phyloP scores from a whole-genome alignment of 164 flowering plant species.

The Macadamia integrifolia region DNA sequence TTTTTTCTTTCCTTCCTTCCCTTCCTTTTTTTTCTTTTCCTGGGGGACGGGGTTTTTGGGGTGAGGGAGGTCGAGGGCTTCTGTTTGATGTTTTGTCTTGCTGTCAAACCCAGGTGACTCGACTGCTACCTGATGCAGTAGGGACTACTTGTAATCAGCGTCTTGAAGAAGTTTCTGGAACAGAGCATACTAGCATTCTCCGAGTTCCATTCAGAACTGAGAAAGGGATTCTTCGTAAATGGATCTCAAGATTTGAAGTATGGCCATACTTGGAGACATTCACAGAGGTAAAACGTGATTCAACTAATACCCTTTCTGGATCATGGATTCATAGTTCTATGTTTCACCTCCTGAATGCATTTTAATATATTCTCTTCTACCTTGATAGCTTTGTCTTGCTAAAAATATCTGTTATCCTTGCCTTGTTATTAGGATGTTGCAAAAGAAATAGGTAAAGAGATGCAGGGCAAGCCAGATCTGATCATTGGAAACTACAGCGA shows the following conservation, averaged over 20 bases:
- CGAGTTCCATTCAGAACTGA: conserved; percentile 19
- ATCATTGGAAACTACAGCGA: conserved; percentile 66
- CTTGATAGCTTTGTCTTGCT: conserved; percentile 12
- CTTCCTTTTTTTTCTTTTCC: too few relatives aligned
- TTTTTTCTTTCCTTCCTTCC: too few relatives aligned
- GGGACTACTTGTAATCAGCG: conserved; percentile 23
- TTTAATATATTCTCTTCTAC: conserved; percentile 9
- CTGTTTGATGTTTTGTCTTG: too few relatives aligned
- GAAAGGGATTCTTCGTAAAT: conserved; percentile 15
- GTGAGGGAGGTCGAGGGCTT: too few relatives aligned
- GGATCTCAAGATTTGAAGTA: conserved; percentile 22
- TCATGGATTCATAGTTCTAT: too few relatives aligned
- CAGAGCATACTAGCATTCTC: conserved; percentile 16
- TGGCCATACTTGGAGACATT: background rate
- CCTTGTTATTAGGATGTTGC: conserved; percentile 34
- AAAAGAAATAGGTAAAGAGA: conserved; percentile 24
- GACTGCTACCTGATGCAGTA: conserved; percentile 20
- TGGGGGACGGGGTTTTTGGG: too few relatives aligned
- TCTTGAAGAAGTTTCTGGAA: conserved; percentile 13
- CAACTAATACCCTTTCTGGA: too few relatives aligned
- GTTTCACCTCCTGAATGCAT: too few relatives aligned
- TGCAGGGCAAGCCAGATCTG: conserved; percentile 59
- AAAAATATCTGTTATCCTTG: background rate
- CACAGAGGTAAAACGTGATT: too few relatives aligned
- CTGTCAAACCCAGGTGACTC: conserved; percentile 11